Evolutionary conservation across 805 yeast genomes (phyloP).

Genomic region (Jamesozyma jinghongensis): DNA sequence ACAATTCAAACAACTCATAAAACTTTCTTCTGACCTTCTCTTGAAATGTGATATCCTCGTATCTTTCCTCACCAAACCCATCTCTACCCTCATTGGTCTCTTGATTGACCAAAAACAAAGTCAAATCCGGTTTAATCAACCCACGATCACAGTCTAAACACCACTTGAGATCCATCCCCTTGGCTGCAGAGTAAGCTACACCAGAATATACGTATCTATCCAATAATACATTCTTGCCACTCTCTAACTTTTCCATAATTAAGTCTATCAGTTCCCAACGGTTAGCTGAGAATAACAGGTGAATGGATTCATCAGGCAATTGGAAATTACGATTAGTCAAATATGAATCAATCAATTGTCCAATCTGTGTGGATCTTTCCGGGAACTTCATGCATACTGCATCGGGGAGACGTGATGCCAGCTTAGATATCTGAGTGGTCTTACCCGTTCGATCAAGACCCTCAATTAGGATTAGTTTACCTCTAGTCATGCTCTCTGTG

Average conservation of each 20-base stretch:
- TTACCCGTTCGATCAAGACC: slow-evolving; percentile 96
- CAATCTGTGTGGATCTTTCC: slow-evolving; percentile 75
- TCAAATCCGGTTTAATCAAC: slow-evolving; percentile 76
- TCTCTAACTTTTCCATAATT: slow-evolving; percentile 37
- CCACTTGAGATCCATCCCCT: slow-evolving; percentile 68
- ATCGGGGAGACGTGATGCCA: slow-evolving; percentile 30
- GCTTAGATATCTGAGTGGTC: slow-evolving; percentile 59
- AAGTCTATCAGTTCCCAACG: slow-evolving; percentile 72
- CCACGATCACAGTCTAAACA: slow-evolving; percentile 75
- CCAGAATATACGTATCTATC: slow-evolving; percentile 94
- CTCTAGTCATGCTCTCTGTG: slow-evolving; percentile 40
- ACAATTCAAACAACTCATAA: slow-evolving; percentile 34
- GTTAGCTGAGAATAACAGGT: slow-evolving; percentile 82
- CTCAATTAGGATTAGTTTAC: slow-evolving; percentile 72
- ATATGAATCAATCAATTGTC: slow-evolving; percentile 67
- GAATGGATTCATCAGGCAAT: slow-evolving; percentile 73
- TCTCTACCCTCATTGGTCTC: slow-evolving; percentile 41
- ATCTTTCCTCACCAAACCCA: slow-evolving; percentile 92
- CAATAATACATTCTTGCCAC: slow-evolving; percentile 55
- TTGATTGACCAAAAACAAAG: slow-evolving; percentile 58
- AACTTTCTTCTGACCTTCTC: slow-evolving; percentile 57
- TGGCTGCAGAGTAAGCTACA: slow-evolving; percentile 83
- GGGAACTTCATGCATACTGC: slow-evolving; percentile 70
- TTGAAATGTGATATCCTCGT: slow-evolving; percentile 72
- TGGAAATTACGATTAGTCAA: slow-evolving; percentile 41